Percentiles rank a stretch among this genome's conserved stretches.
These are phyloP conservation scores for Tuber melanosporum DNA, from an alignment of 495 filamentous ascomycete genomes.

Conservation along the genomic window DNA sequence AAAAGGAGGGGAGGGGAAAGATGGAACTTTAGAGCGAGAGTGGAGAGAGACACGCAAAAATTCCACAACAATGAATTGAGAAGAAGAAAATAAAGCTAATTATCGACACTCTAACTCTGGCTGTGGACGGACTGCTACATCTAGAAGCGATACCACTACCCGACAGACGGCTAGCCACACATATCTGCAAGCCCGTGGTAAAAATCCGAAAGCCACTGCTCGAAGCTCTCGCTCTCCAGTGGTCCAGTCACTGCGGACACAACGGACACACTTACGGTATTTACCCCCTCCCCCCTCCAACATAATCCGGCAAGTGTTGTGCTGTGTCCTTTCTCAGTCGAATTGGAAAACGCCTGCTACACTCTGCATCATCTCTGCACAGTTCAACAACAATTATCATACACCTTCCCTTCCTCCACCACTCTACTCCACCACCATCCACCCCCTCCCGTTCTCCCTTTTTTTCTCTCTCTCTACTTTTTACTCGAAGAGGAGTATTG, in stretches of 20 bases:
- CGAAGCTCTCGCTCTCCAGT: neutral
- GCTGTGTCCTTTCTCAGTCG: neutral
- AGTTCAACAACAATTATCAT: slow-evolving; percentile 4
- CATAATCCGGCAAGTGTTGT: slow-evolving; percentile 3
- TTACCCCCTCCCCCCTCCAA: neutral
- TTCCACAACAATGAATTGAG: slow-evolving; percentile 11
- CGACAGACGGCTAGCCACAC: slow-evolving; percentile 35
- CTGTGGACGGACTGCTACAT: slow-evolving; percentile 36
- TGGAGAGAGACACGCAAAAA: slow-evolving; percentile 23
- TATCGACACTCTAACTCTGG: slow-evolving; percentile 18
- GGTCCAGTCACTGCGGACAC: neutral
- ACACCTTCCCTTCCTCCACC: slow-evolving; percentile 5
- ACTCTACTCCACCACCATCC: neutral
- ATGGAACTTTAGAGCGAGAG: slow-evolving; percentile 18
- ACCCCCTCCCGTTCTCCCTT: neutral
- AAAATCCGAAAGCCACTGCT: slow-evolving; percentile 2
- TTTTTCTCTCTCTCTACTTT: neutral
- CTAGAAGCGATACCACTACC: slow-evolving; percentile 37
- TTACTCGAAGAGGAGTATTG: neutral
- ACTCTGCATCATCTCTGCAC: slow-evolving; percentile 1
- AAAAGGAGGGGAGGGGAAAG: slow-evolving; percentile 9
- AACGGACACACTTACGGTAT: neutral
- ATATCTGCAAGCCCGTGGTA: slow-evolving; percentile 20
- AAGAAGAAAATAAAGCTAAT: slow-evolving; percentile 12
- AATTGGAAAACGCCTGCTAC: slow-evolving; percentile 1